Evolutionary conservation across 352 stramenopile genomes (phyloP), one percentile per base, ranked within the genome.

Genomic region (Aphanomyces euteiches): DNA sequence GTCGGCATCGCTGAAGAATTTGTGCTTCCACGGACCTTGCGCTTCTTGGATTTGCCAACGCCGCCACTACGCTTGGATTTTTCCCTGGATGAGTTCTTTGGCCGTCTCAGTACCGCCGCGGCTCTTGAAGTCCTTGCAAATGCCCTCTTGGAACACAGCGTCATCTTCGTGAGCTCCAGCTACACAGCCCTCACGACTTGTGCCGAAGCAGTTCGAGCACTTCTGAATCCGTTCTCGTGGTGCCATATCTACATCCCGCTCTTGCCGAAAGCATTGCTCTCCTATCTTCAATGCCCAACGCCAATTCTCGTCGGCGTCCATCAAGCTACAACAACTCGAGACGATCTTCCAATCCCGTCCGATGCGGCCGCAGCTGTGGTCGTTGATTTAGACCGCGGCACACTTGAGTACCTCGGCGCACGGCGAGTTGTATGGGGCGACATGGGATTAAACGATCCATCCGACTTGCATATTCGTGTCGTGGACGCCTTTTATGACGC

Each of bases 211-310:
- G 82, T 96, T 48, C 87, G 90, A 37, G 87, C 85, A 47, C 79
- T 97, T 41, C 75, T 96, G 36, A 87, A 90, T 34, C 90, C 90
- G 13, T 92, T 96, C 64, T 83, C 88, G 54, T 97, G 90, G 90
- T 93, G 86, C 67, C 90, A 97, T 66, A 88, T 95, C 58, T 97
- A 96, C 72, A 82, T 90, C 15, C 88, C 89, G 2, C 83, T 96
- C 63, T 74, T 97, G 5, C 89, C 90, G 4, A 87, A 92, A 73
- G 73, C 83, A 43, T 74, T 97, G 48, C 78, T 96, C 4, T 93
- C 89, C 36, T 94, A 96, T 53, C 79, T 97, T 38, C 87, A 97
- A 69, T 96, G 88, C 28, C 90, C 90, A n/a, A 95, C 89, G 47
- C 89, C 89, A 8, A 96, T 96, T 73, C 77, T 97, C 39, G 86